A percentile compares a stretch with the other conserved stretches of the same genome.
These are phyloP conservation scores for Centaurea solstitialis DNA, from an alignment of 129 eudicot species.

Conservation along the genomic window DNA sequence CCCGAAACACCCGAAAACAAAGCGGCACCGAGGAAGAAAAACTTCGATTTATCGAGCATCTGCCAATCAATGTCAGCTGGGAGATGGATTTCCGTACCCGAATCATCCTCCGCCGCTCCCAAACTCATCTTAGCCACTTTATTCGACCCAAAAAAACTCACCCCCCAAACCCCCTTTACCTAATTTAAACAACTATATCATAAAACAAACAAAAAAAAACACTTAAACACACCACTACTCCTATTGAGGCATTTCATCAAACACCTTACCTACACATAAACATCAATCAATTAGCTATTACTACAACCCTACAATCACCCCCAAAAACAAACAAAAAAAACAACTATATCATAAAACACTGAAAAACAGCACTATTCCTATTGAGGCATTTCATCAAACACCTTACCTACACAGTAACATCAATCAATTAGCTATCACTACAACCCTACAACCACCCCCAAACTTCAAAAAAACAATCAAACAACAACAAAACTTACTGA, in stretches of 20 bases:
- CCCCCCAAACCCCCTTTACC: too few relatives aligned
- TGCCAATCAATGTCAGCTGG: slow-evolving; percentile 94
- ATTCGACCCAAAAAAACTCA: not conserved
- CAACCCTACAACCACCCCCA: too few relatives aligned
- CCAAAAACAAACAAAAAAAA: not conserved
- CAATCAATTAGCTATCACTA: not conserved
- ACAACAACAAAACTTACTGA: not conserved
- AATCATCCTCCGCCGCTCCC: slow-evolving; percentile 66
- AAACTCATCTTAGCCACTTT: slow-evolving; percentile 85
- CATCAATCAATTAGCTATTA: not conserved
- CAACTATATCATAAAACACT: not conserved
- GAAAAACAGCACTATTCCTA: slow-evolving; percentile 2
- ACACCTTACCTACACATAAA: slow-evolving; percentile 28
- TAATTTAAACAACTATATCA: not conserved
- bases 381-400: slow-evolving; percentile 23
- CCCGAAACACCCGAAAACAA: slow-evolving; percentile 84
- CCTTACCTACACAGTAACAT: slow-evolving; percentile 22
- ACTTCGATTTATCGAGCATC: slow-evolving; percentile 85
- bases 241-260: slow-evolving; percentile 19
- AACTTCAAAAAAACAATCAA: not conserved
- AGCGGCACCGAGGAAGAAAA: slow-evolving; percentile 79
- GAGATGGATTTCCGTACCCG: slow-evolving; percentile 63
- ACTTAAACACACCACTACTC: not conserved
- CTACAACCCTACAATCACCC: too few relatives aligned
- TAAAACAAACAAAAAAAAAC: not conserved